Evolutionary conservation across 495 filamentous ascomycete species (phyloP).

Genomic region (Penicillium paradoxum): DNA sequence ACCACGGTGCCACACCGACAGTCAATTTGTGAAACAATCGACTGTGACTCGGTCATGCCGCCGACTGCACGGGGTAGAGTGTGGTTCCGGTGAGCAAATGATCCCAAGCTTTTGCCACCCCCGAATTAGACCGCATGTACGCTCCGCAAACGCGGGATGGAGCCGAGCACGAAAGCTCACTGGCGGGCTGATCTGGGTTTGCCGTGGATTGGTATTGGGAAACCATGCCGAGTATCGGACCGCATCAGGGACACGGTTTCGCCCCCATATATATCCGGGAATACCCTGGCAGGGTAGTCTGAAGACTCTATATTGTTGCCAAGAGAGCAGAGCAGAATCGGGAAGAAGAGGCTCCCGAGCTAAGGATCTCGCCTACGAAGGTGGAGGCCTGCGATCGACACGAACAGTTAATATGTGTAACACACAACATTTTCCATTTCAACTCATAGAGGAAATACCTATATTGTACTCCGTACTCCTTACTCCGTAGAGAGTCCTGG

Average conservation of each 20-base stretch:
- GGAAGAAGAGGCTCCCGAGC: too few species aligned
- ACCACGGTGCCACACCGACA: neutral
- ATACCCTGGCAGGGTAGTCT: too few species aligned
- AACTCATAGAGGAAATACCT: too few species aligned
- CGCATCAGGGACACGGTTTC: neutral
- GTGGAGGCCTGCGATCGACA: too few species aligned
- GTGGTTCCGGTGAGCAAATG: neutral
- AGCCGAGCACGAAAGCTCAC: neutral
- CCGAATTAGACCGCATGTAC: neutral
- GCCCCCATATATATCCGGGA: too few species aligned
- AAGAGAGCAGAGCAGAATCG: too few species aligned
- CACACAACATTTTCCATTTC: too few species aligned
- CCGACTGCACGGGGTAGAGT: constrained; percentile 7
- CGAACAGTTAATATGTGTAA: too few species aligned
- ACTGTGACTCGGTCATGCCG: constrained; percentile 3
- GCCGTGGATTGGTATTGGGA: neutral
- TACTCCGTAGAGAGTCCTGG: too few species aligned
- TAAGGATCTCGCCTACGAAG: too few species aligned
- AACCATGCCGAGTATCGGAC: neutral
- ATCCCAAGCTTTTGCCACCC: constrained; percentile 2
- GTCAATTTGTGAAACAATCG: neutral
- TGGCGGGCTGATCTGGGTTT: neutral
- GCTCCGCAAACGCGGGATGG: neutral
- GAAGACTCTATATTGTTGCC: too few species aligned
- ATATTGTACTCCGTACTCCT: too few species aligned